Base-by-base conservation (phyloP, 306 rosid genomes). In the Abrus precatorius region DNA sequence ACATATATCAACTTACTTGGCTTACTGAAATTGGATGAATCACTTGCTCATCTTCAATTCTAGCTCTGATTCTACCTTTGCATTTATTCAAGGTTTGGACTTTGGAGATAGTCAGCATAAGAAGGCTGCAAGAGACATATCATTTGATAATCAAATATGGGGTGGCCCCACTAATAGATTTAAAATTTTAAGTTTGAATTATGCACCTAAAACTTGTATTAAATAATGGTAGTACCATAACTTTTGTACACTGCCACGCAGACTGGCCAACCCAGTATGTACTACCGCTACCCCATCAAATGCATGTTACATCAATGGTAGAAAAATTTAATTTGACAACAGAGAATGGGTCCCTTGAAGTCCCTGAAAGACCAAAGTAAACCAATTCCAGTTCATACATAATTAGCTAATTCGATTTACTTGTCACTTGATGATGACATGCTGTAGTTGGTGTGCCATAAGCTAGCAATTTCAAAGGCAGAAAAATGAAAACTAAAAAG, bases 291-390 rank as follows among this genome's bases (percentile, higher is more conserved):
- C 71, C 41, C 11, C 45, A 82, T 75, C 69, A 77, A 83, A 52
- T 71, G 76, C 71, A 83, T 11, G 76, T 72, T 62, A 71, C 76
- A 82, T 74, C 76, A 74, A 13, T 56, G 9, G 49, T 13, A 53
- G 13, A 49, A 49, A 84, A 78, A 48, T 48, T 49, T 40, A 74
- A 48, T 84, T 67, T 14, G 76, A 84, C 80, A 84, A 65, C 80
- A n/a, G 61, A 57, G 7, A 38, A 57, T 66, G 84, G 86, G 82
- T 27, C 83, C 86, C 65, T 75, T 2, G 8, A 6, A 66, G 75
- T 32, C 44, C 68, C 80, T 66, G 11, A 20, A 45, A 9, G 48
- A 13, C 48, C 59, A 28, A 67, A 75, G 29, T 38, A 74, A 76
- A 52, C 75, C 44, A 72, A 55, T 44, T 72, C 76, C 40, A 32